Base-by-base conservation (phyloP, 495 filamentous ascomycete species). In the Hypoxylon intermedium region DNA sequence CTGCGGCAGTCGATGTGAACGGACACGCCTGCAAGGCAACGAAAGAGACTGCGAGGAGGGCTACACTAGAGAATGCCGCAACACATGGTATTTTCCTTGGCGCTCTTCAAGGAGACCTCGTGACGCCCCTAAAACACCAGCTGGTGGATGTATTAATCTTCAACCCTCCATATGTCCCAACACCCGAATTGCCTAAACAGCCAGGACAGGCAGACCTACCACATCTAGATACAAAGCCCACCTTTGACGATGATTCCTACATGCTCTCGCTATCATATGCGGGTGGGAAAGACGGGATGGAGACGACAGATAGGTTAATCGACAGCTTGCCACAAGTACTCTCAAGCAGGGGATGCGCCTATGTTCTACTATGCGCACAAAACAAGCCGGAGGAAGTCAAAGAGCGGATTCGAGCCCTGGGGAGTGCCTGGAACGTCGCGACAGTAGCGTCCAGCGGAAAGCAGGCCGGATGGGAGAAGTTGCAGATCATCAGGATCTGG, bases 111-210 rank as follows among this genome's bases (percentile, higher is more conserved):
- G 85, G 82, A 3, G 88, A 97, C 65, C 79, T 98, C 0, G 74
- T 77, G 6, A 68, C 79, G 9, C 74, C 87, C 1, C 53, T 97
- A 5, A 77, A 81, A 1, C 60, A 73, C 0, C 73, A 79, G 2
- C 67, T 69, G 30, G 84, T 96, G 0, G 94, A 98, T 69, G 82
- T 98, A 18, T 77, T 98, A 23, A 81, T 98, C 26, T 98, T 98
- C 81, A 98, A 98, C 69, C 94, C 94, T 28, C 94, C 94, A 0
- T 98, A 98, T 65, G 94, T 98, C 5, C 94, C 94, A 4, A 93
- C 91, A 0, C 75, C 83, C 12, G 82, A 84, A n/a, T 65, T 96
- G 21, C 93, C 74, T 6, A 53, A 83, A 1, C 77, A 75, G 7
- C 67, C 68, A 0, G 53, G 72, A 1, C 61, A 65, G 7, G 44